These are phyloP conservation scores for Cutaneotrichosporon sp. DNA, from an alignment of 1,284 basidiomycete genomes.

Conservation along the genomic window DNA sequence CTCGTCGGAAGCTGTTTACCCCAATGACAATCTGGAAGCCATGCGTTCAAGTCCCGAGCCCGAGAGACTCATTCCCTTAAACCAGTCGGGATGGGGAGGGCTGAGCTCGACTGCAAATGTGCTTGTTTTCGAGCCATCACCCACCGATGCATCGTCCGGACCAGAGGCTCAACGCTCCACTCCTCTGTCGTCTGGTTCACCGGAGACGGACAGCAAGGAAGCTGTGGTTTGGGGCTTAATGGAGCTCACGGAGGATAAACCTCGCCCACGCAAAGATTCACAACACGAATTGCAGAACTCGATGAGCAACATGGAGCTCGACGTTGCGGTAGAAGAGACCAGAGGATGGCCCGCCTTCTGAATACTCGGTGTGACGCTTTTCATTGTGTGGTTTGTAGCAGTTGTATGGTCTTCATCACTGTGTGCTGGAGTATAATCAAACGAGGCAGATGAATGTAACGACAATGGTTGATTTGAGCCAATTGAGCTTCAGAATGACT, in stretches of 20 bases:
- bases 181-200: constrained; percentile 16
- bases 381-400: not conserved
- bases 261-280: constrained; percentile 22
- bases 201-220: constrained; percentile 23
- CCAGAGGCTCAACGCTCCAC: constrained; percentile 26
- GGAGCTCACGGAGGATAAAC: constrained; percentile 10
- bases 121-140: constrained; percentile 33
- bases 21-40: constrained; percentile 23
- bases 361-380: not conserved
- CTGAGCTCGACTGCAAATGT: constrained; percentile 9
- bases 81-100: constrained; percentile 15
- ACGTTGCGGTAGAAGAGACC: constrained; percentile 11
- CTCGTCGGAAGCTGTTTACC: not conserved
- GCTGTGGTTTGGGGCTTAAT: constrained; percentile 17
- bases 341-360: constrained; percentile 10
- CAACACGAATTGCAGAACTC: constrained; percentile 28
- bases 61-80: constrained; percentile 25
- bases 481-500: too few relatives aligned
- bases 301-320: constrained; percentile 32
- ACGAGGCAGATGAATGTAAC: not conserved
- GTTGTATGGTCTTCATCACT: constrained; percentile 2
- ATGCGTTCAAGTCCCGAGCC: constrained; percentile 38
- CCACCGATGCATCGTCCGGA: constrained; percentile 26
- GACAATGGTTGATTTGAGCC: not conserved
- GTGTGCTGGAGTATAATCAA: not conserved